Base-by-base conservation (phyloP, 2,329 filamentous ascomycete genomes). In the Trichoderma sp. region DNA sequence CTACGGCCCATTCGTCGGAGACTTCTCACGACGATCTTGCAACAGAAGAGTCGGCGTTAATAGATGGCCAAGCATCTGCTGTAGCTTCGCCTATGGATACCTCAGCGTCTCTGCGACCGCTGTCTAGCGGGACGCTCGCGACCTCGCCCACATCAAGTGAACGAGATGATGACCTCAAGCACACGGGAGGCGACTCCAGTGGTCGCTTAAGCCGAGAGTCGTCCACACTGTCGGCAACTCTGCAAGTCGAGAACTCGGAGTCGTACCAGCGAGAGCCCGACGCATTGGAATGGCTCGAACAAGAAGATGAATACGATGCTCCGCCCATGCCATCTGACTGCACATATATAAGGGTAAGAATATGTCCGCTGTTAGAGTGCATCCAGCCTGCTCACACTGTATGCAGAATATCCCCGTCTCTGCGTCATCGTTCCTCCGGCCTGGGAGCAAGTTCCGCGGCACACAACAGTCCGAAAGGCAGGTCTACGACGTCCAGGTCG, bases 401-500 rank as follows among this genome's bases (percentile, higher is more conserved):
- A 37, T 18, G 8, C 67, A 94, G 91, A 85, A 91, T 72, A 86
- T 91, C 68, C 91, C 94, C 3, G 89, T 89, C 66, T 89, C 91
- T n/a, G 90, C 93, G 1, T 97, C 93, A 0, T 96, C 93, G 0
- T 96, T 90, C 78, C 84, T 99, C 68, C 91, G 93, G 56, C 89
- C 94, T 2, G 94, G 94, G 21, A 97, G 93, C 80, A 92, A 88
- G 75, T 99, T 97, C 77, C 87, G 88, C 69, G 96, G 96, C 68
- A 97, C 92, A 16, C 96, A 99, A 76, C 91, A 95, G 77, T 98
- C 95, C 3, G 95, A 98, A 77, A 89, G 92, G 70, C 94, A 97
- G 77, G 88, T 92, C 11, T 99, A 99, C 78, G 93, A 97, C 71
- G 96, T 99, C 1, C 92, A 97, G 76, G 96, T 99, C 2, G 94